These are phyloP conservation scores for Penicillium sp. DNA, from an alignment of 2,329 filamentous ascomycete species.

Conservation along the genomic window DNA sequence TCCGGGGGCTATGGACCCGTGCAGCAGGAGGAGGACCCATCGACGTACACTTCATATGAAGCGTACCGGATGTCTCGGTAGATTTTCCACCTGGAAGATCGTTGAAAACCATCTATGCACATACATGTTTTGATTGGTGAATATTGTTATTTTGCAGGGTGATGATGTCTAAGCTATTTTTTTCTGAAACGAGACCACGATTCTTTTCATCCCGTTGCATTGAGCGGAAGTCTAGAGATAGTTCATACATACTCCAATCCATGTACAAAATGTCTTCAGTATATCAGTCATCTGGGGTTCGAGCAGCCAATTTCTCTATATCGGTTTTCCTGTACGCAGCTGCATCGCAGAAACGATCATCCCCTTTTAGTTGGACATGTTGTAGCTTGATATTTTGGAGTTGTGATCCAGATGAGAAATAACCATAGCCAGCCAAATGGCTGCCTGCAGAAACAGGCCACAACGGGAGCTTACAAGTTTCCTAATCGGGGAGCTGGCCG, in stretches of 20 bases:
- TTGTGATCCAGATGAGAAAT: too few relatives aligned
- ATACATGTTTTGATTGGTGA: constrained; percentile 6
- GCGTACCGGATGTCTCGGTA: constrained; percentile 30
- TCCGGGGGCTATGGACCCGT: constrained; percentile 39
- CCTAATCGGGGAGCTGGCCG: constrained; percentile 1
- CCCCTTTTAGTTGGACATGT: too few relatives aligned
- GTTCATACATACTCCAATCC: too few relatives aligned
- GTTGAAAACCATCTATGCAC: constrained; percentile 3
- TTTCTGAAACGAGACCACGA: constrained; percentile 16
- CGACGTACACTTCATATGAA: constrained; percentile 34
- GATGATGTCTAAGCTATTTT: constrained; percentile 1
- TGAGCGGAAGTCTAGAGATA: too few relatives aligned
- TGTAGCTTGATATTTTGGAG: too few relatives aligned
- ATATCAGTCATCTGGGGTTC: too few relatives aligned
- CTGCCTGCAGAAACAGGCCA: too few relatives aligned
- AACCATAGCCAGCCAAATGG: too few relatives aligned
- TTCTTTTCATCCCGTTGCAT: constrained; percentile 7
- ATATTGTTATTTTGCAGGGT: not conserved
- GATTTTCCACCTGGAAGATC: not conserved
- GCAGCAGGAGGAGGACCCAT: constrained; percentile 32
- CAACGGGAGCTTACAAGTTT: constrained; percentile 1
- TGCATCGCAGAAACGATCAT: too few relatives aligned
- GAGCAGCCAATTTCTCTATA: too few relatives aligned
- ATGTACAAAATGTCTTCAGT: too few relatives aligned
- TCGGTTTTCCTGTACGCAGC: too few relatives aligned